These are phyloP conservation scores for Cardiospermum halicacabum DNA, from an alignment of 345 rosid species.

Conservation along the genomic window DNA sequence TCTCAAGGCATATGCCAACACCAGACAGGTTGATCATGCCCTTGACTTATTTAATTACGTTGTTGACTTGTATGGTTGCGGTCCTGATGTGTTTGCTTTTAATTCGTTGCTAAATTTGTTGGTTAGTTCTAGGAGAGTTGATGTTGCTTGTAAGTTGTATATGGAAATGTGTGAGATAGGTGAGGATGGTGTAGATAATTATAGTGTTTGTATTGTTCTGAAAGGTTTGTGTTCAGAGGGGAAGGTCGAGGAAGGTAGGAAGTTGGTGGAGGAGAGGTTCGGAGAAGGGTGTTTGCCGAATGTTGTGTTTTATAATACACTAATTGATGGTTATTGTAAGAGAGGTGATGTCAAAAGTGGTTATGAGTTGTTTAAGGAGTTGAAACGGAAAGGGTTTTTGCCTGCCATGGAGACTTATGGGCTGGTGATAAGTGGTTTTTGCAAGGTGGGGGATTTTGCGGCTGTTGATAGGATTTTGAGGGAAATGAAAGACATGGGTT, in stretches of 20 bases:
- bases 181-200: conserved; percentile 52
- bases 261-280: conserved; percentile 63
- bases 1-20: conserved; percentile 50
- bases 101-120: conserved; percentile 53
- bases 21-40: conserved; percentile 49
- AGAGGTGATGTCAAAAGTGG: conserved; percentile 45
- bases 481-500: conserved; percentile 67
- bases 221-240: conserved; percentile 73
- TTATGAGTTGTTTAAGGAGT: conserved; percentile 41
- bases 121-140: conserved; percentile 31
- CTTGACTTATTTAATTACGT: conserved; percentile 40
- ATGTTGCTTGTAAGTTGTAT: conserved; percentile 49
- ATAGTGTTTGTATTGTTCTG: conserved; percentile 58
- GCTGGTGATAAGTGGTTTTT: conserved; percentile 51
- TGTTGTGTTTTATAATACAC: conserved; percentile 66
- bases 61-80: conserved; percentile 23
- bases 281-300: conserved; percentile 79
- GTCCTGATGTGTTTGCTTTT: conserved; percentile 62
- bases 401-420: conserved; percentile 67
- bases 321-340: conserved; percentile 70
- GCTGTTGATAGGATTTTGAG: conserved; percentile 48
- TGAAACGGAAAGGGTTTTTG: conserved; percentile 64
- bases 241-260: conserved; percentile 56
- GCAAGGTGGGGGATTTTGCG: conserved; percentile 52
- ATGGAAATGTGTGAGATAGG: conserved; percentile 59